These are phyloP conservation scores for Daldinia decipiens DNA, from an alignment of 495 filamentous ascomycete genomes.

Conservation along the genomic window DNA sequence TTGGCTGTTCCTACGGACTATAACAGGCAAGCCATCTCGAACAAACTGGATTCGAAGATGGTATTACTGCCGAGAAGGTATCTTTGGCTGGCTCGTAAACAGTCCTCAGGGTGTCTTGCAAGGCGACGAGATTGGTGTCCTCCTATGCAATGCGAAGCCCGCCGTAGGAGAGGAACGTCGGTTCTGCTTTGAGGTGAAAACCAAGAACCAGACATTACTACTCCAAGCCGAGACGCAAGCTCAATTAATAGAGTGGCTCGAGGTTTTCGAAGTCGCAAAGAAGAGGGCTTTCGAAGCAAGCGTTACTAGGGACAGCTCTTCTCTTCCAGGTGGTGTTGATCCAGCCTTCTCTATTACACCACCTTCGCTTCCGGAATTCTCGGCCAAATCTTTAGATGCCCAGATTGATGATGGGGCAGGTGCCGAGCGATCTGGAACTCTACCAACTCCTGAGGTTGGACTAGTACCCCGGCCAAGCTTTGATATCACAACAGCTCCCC, in stretches of 20 bases:
- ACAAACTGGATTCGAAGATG: slow-evolving; percentile 89
- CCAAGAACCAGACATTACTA: slow-evolving; percentile 88
- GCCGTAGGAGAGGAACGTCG: slow-evolving; percentile 92
- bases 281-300: slow-evolving; percentile 83
- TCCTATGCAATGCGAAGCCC: slow-evolving; percentile 90
- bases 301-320: slow-evolving; percentile 66
- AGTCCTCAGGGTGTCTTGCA: slow-evolving; percentile 89
- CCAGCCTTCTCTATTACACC: slow-evolving; percentile 93
- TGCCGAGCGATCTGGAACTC: slow-evolving; percentile 57
- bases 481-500: slow-evolving; percentile 65
- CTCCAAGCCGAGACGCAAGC: slow-evolving; percentile 92
- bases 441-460: slow-evolving; percentile 72
- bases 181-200: slow-evolving; percentile 99
- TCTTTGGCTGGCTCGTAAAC: slow-evolving; percentile 96
- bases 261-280: slow-evolving; percentile 91
- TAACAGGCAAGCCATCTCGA: slow-evolving; percentile 87
- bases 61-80: slow-evolving; percentile 94
- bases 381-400: slow-evolving; percentile 76
- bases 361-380: slow-evolving; percentile 87
- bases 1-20: slow-evolving; percentile 85
- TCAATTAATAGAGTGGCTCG: slow-evolving; percentile 91
- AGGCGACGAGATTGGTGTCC: slow-evolving; percentile 93
- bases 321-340: slow-evolving; percentile 71
- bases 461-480: slow-evolving; percentile 72
- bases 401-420: slow-evolving; percentile 62